phyloP scores from a whole-genome alignment of 2,329 filamentous ascomycete genomes.

The Ceratocystiopsis brevicomis region DNA sequence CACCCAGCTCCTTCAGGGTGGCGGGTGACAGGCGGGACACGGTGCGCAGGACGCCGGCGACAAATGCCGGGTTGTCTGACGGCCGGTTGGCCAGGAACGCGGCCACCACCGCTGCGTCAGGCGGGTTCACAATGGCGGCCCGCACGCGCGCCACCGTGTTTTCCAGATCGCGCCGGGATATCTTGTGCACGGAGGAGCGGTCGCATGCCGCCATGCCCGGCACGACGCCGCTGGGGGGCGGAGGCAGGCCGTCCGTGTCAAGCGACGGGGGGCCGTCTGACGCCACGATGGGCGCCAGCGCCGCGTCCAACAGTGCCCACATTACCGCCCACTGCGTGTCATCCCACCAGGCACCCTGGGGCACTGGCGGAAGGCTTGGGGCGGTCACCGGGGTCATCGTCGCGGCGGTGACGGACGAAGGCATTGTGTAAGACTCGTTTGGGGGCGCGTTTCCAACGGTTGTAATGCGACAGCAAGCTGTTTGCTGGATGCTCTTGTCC shows the following conservation, averaged over 20 bases:
- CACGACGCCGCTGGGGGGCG: background rate
- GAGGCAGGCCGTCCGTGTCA: background rate
- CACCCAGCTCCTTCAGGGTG: conserved; percentile 19
- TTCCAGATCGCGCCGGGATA: conserved; percentile 24
- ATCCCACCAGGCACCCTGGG: conserved; percentile 20
- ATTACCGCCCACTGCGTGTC: conserved; percentile 34
- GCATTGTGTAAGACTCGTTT: background rate
- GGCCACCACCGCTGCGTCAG: conserved; percentile 23
- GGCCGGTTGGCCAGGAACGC: conserved; percentile 34
- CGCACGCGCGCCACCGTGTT: conserved; percentile 21
- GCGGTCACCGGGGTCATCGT: background rate
- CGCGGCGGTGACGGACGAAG: background rate
- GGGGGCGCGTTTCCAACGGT: background rate
- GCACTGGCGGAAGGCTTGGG: conserved; percentile 1
- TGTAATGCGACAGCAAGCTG: too few relatives aligned
- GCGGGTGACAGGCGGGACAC: conserved; percentile 18
- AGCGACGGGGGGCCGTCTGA: conserved; percentile 12
- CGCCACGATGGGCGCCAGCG: conserved; percentile 38
- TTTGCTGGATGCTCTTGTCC: too few relatives aligned
- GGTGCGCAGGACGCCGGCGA: conserved; percentile 26
- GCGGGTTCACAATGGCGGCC: conserved; percentile 18
- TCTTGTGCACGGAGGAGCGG: conserved; percentile 21
- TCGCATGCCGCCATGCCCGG: conserved; percentile 12
- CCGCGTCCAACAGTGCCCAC: conserved; percentile 35
- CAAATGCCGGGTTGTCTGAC: conserved; percentile 32